These are phyloP conservation scores for Naganishia cerealis DNA, from an alignment of 1,284 basidiomycete species.

Conservation along the genomic window DNA sequence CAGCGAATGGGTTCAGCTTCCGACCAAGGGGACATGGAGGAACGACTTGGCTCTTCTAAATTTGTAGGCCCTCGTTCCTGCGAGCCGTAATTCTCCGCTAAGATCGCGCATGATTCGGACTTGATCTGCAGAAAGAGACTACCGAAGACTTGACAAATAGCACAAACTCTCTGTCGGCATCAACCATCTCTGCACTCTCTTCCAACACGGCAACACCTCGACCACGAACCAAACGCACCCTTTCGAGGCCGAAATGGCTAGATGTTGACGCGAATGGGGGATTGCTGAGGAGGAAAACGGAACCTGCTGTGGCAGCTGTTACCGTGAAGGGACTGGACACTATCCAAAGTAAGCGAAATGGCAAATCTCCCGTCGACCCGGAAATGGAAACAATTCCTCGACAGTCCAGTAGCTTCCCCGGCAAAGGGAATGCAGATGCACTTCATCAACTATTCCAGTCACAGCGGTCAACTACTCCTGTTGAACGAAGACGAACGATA, in stretches of 20 bases:
- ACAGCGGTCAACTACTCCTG: background rate
- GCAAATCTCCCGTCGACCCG: background rate
- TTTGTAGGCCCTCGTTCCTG: background rate
- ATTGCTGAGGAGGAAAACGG: slow-evolving; percentile 13
- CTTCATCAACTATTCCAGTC: background rate
- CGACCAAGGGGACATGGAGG: background rate
- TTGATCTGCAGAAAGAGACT: background rate
- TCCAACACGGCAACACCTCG: slow-evolving; percentile 6
- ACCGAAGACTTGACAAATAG: background rate
- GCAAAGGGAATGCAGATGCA: background rate
- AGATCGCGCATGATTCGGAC: background rate
- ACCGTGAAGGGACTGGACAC: slow-evolving; percentile 16
- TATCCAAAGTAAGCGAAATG: background rate
- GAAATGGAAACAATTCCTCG: background rate
- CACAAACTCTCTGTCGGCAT: background rate
- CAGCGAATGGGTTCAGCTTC: background rate
- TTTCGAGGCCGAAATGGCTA: slow-evolving; percentile 24
- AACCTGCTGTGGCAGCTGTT: slow-evolving; percentile 8
- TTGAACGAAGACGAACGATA: background rate
- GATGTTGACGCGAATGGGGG: slow-evolving; percentile 19
- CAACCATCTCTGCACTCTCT: slow-evolving; percentile 2
- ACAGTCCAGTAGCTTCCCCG: background rate
- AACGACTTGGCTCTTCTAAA: background rate
- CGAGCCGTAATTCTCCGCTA: background rate
- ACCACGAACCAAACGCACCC: slow-evolving; percentile 2